A percentile compares a stretch with the other conserved stretches of the same genome.
Conservation (phyloP, 176 grass and related monocot genomes). For the Aegilops umbellulata region DNA sequence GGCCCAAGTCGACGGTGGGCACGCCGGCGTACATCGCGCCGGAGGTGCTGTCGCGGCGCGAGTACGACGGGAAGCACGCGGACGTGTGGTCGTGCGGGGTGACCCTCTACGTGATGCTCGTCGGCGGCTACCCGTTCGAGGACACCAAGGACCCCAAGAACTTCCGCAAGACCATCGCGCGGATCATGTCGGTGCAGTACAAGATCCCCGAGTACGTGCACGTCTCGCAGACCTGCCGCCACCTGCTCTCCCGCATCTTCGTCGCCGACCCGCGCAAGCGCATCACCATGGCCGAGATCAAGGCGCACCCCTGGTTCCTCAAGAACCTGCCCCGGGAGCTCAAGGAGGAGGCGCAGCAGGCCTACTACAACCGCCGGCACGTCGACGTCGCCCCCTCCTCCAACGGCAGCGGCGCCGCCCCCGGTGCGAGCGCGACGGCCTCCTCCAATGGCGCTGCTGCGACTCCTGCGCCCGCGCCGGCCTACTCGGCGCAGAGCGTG, state of each 20-base stretch:
- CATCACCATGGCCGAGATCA: constrained; percentile 78
- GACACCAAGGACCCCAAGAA: constrained; percentile 82
- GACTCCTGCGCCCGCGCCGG: not conserved
- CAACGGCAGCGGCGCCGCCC: not conserved
- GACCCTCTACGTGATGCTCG: constrained; percentile 89
- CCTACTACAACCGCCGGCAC: constrained; percentile 46
- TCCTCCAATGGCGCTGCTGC: not conserved
- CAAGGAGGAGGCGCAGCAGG: constrained; percentile 65
- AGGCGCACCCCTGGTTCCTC: constrained; percentile 84
- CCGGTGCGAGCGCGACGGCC: too few species aligned
- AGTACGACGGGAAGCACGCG: constrained; percentile 84
- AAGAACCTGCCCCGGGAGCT: constrained; percentile 84
- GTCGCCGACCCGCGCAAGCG: constrained; percentile 61
- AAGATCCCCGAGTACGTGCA: constrained; percentile 86
- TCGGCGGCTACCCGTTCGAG: constrained; percentile 86
- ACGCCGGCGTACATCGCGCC: constrained; percentile 85
- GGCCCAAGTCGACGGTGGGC: constrained; percentile 69
- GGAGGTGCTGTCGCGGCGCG: constrained; percentile 52
- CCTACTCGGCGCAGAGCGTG: constrained; percentile 63
- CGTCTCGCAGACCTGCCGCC: constrained; percentile 68
- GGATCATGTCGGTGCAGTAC: constrained; percentile 63
- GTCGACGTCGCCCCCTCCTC: not conserved
- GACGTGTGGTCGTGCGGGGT: constrained; percentile 97
- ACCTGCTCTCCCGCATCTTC: constrained; percentile 87
- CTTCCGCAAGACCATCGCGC: constrained; percentile 68